Base-by-base conservation (phyloP, 2,329 filamentous ascomycete genomes). In the Cladosporium oxysporum region DNA sequence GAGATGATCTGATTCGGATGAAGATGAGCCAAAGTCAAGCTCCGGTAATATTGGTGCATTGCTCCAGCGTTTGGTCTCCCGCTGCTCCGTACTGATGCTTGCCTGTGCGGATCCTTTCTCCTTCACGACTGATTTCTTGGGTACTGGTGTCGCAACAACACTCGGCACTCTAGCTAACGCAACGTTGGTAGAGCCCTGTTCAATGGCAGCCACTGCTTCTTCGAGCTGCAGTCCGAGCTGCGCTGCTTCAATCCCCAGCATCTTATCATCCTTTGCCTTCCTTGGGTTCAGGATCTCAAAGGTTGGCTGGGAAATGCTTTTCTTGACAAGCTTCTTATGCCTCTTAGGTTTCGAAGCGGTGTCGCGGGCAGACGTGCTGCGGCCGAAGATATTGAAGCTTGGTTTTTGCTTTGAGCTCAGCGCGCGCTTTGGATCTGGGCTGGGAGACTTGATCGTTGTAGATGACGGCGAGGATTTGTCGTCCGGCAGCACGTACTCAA, bases 1-100 rank as follows among this genome's bases (percentile, higher is more conserved):
- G 33, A 41, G 55, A 6, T 26, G 35, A 18, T 21, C 29, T 12
- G 61, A 60, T 23, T 26, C 18, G 14, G 57, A 52, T 16, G 35
- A 28, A 5, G 31, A 28, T 11, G 28, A 23, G 47, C 55, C 44
- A 29, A 65, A 65, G 49, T 65, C 63, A n/a, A 65, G 50, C 18
- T 65, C 57, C 23, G 63, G 63, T 7, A 65, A 57, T 2, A 52
- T 28, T 21, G 63, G 63, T 6, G 63, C 49, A 21, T 31, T 33
- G 55, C 55, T 59, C 55, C 55, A 53, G 26, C 55, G 63, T 23
- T 55, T 57, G 5, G 12, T 23, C 21, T 47, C 6, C 23, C 8
- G 11, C 29, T 21, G 52, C n/a, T 12, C n/a, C 21, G 7, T 47
- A 12, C 3, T 21, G 8, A 47, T 12, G n/a, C 41, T 47, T 23